Evolutionary conservation across 2,329 filamentous ascomycete genomes (phyloP).

Genomic region (Hypoxylon sp.): DNA sequence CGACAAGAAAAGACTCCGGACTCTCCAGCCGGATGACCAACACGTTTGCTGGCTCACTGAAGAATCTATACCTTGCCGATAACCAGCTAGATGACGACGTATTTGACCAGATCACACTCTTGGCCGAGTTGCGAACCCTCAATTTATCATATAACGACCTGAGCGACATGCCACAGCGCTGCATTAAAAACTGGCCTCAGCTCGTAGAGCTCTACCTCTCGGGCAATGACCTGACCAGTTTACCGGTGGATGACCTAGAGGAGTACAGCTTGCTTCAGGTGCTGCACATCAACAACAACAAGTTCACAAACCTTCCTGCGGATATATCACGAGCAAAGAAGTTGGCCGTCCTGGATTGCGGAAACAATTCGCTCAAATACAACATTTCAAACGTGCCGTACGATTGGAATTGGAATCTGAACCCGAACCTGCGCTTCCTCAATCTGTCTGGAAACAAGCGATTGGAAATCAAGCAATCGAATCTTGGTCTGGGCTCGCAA

Average conservation of each 20-base stretch:
- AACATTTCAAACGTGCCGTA: conserved; percentile 99
- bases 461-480: conserved; percentile 82
- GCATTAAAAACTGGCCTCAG: conserved; percentile 88
- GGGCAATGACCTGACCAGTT: conserved; percentile 88
- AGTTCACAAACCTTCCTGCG: conserved; percentile 94
- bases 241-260: conserved; percentile 93
- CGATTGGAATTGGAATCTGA: conserved; percentile 99
- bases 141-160: conserved; percentile 96
- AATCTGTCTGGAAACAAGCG: conserved; percentile 97
- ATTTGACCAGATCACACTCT: conserved; percentile 86
- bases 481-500: conserved; percentile 59
- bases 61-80: conserved; percentile 87
- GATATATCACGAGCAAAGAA: conserved; percentile 95
- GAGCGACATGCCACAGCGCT: conserved; percentile 87
- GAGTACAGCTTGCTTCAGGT: conserved; percentile 87
- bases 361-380: conserved; percentile 95
- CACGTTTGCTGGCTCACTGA: conserved; percentile 87
- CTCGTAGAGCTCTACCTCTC: conserved; percentile 93
- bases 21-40: conserved; percentile 79
- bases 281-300: conserved; percentile 95
- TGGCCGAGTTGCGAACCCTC: conserved; percentile 84
- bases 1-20: conserved; percentile 84
- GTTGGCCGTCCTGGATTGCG: conserved; percentile 89
- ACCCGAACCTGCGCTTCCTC: conserved; percentile 91
- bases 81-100: conserved; percentile 95